Evolutionary conservation across 208 protist genomes (phyloP).

Genomic region (Trypanosoma melophagium): DNA sequence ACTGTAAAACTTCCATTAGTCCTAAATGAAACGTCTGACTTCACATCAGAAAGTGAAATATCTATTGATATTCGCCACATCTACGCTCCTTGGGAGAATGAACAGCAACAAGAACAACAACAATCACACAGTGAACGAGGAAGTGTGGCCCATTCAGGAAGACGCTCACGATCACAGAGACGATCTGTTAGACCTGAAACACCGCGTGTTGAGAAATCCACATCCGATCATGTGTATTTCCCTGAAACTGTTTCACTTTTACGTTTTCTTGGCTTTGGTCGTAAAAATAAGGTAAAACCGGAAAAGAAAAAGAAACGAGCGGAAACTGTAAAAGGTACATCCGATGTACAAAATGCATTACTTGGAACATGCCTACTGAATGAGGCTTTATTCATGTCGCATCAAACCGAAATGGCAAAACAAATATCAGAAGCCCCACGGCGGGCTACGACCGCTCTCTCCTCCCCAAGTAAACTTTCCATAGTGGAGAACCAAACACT

Average conservation of each 20-base stretch:
- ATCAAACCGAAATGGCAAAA: not conserved
- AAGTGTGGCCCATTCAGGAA: not conserved
- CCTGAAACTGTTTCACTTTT: not conserved
- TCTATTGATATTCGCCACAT: not conserved
- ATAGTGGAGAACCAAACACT: not conserved
- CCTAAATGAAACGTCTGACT: not conserved
- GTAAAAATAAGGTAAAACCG: not conserved
- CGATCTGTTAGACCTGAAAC: too few species aligned
- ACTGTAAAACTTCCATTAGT: not conserved
- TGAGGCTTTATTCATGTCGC: not conserved
- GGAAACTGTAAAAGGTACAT: not conserved
- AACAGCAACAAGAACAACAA: not conserved
- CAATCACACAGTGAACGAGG: not conserved
- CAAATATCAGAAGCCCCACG: not conserved
- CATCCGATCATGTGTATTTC: not conserved
- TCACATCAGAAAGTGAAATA: not conserved
- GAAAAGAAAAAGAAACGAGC: constrained; percentile 2
- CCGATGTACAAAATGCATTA: not conserved
- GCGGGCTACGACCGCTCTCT: not conserved
- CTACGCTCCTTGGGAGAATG: not conserved
- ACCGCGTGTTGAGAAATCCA: too few species aligned
- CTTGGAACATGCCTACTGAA: not conserved
- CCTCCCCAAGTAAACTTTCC: not conserved
- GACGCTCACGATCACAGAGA: not conserved
- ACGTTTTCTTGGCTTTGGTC: constrained; percentile 2